Conservation (phyloP, 768 basidiomycete genomes). For the Phanerochaete carnosa region DNA sequence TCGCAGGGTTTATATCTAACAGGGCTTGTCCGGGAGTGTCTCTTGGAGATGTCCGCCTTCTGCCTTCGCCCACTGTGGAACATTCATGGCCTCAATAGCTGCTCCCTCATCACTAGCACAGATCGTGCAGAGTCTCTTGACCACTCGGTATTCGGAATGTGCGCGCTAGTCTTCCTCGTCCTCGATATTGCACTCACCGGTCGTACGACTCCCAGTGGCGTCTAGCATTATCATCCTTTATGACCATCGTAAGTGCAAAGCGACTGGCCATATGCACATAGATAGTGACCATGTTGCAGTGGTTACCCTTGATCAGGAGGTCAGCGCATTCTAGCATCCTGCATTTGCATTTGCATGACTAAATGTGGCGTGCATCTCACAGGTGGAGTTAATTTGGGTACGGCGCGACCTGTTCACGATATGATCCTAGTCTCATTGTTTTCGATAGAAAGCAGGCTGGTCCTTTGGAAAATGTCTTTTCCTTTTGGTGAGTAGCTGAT, state of each 20-base stretch:
- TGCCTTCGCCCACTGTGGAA: not conserved
- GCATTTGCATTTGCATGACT: constrained; percentile 1
- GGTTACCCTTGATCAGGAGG: constrained; percentile 52
- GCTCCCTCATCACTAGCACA: not conserved
- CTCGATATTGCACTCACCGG: not conserved
- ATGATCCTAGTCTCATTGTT: not conserved
- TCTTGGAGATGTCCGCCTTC: not conserved
- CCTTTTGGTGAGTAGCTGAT: constrained; percentile 39
- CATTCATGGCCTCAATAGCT: not conserved
- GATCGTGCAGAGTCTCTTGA: not conserved
- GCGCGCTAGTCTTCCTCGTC: not conserved
- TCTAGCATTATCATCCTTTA: constrained; percentile 49
- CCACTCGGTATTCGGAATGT: constrained; percentile 7
- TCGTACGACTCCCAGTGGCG: constrained; percentile 35
- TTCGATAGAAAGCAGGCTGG: constrained; percentile 48
- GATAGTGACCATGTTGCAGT: constrained; percentile 28
- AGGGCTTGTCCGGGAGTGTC: not conserved
- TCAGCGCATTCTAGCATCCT: constrained; percentile 20
- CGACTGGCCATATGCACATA: not conserved
- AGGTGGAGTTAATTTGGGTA: constrained; percentile 59
- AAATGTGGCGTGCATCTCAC: not conserved
- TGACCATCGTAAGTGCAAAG: constrained; percentile 46
- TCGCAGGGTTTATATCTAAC: not conserved
- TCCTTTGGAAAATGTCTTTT: constrained; percentile 53
- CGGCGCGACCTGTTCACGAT: not conserved